Evolutionary conservation across 2,329 filamentous ascomycete species (phyloP).

Genomic region (Domatiomyces catenatus): DNA sequence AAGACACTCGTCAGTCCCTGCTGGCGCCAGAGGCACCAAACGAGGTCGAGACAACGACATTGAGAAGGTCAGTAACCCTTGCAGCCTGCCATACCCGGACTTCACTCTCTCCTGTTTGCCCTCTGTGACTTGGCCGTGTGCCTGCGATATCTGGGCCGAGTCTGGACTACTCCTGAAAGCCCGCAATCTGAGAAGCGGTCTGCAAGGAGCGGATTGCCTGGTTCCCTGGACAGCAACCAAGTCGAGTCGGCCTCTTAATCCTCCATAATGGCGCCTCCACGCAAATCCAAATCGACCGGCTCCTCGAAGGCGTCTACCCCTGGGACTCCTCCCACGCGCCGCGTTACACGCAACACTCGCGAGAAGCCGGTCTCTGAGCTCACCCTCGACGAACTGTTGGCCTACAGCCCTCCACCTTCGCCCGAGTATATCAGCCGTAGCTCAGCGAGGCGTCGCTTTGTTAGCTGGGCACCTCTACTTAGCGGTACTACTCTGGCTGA

Average conservation of each 20-base stretch:
- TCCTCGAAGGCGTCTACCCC: background rate
- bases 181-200: too few species aligned
- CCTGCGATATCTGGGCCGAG: background rate
- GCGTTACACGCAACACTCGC: background rate
- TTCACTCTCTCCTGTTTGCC: background rate
- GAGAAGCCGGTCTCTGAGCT: background rate
- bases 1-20: constrained; percentile 28
- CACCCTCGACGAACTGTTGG: constrained; percentile 3
- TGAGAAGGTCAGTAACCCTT: constrained; percentile 27
- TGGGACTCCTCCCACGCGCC: background rate
- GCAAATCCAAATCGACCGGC: background rate
- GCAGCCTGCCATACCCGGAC: background rate
- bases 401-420: constrained; percentile 4
- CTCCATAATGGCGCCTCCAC: background rate
- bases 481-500: constrained; percentile 7
- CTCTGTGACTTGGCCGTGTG: background rate
- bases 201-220: too few species aligned
- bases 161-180: too few species aligned
- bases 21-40: constrained; percentile 30
- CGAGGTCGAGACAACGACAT: constrained; percentile 32
- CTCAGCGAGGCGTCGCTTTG: background rate
- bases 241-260: background rate
- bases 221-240: too few species aligned
- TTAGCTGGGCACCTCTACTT: constrained; percentile 6
- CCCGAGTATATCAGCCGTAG: constrained; percentile 5